Evolutionary conservation across 2,329 filamentous ascomycete species (phyloP).

Genomic region (Coniochaeta hoffmannii): DNA sequence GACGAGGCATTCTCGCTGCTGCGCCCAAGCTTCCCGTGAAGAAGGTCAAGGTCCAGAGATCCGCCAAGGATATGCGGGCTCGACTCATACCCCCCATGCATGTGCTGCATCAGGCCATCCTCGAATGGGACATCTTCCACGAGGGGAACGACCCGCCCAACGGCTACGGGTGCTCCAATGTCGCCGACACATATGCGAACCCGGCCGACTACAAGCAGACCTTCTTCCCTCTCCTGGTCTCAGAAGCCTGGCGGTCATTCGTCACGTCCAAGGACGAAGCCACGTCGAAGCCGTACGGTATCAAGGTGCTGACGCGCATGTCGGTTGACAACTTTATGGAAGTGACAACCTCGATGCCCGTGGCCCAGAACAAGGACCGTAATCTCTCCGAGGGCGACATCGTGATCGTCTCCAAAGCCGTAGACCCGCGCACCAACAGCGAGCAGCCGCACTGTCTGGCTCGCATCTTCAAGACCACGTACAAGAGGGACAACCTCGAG

Average conservation of each 20-base stretch:
- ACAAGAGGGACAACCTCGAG: slow-evolving; percentile 76
- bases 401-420: slow-evolving; percentile 70
- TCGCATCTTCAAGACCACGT: slow-evolving; percentile 69
- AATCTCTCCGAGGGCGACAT: slow-evolving; percentile 80
- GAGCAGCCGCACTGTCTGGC: slow-evolving; percentile 75
- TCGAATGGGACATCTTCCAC: slow-evolving; percentile 94
- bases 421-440: slow-evolving; percentile 59
- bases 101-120: slow-evolving; percentile 73
- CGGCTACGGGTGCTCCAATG: slow-evolving; percentile 63
- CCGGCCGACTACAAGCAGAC: slow-evolving; percentile 77
- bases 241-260: slow-evolving; percentile 95
- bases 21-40: slow-evolving; percentile 63
- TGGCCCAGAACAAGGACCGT: slow-evolving; percentile 62
- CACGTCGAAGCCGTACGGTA: slow-evolving; percentile 70
- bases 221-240: slow-evolving; percentile 81
- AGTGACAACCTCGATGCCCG: slow-evolving; percentile 75
- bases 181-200: slow-evolving; percentile 70
- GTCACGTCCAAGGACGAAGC: slow-evolving; percentile 84
- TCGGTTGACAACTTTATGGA: slow-evolving; percentile 92
- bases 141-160: slow-evolving; percentile 78
- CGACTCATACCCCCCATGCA: slow-evolving; percentile 86
- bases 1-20: slow-evolving; percentile 40
- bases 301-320: slow-evolving; percentile 81
- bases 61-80: slow-evolving; percentile 88
- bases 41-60: slow-evolving; percentile 73